Percentiles rank a stretch among this genome's conserved stretches.
phyloP scores from a whole-genome alignment of 176 grass and related monocot species.

The Oryza coarctata region DNA sequence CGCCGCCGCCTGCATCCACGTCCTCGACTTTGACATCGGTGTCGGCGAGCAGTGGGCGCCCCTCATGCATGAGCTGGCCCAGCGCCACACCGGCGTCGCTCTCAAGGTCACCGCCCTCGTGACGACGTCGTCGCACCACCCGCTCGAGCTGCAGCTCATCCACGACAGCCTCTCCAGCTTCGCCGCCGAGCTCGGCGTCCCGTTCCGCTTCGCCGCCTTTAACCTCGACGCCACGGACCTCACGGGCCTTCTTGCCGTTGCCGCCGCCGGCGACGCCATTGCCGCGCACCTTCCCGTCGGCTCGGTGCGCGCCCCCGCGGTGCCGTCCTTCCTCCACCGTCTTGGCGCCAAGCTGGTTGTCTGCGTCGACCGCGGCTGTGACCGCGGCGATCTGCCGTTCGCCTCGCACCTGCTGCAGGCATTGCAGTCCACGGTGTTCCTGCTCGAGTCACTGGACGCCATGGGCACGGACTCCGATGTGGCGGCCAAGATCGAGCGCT shows the following conservation, averaged over 20 bases:
- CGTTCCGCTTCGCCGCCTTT: constrained; percentile 54
- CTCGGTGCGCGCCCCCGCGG: constrained; percentile 30
- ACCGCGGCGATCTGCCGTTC: constrained; percentile 60
- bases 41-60: constrained; percentile 79
- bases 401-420: constrained; percentile 55
- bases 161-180: constrained; percentile 63
- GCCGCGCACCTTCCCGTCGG: constrained; percentile 71
- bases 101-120: constrained; percentile 70
- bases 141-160: constrained; percentile 65
- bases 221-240: constrained; percentile 58
- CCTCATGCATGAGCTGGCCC: constrained; percentile 78
- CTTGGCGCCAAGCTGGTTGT: constrained; percentile 66
- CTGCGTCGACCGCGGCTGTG: constrained; percentile 59
- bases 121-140: constrained; percentile 45
- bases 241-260: constrained; percentile 36
- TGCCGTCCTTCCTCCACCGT: constrained; percentile 55
- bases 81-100: constrained; percentile 31
- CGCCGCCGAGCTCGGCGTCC: constrained; percentile 47
- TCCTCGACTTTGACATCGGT: constrained; percentile 86
- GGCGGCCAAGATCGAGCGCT: constrained; percentile 61
- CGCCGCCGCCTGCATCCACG: constrained; percentile 55
- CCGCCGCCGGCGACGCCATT: constrained; percentile 45
- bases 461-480: constrained; percentile 47
- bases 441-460: constrained; percentile 77
- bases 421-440: constrained; percentile 57